phyloP scores from a whole-genome alignment of 805 yeast species.

The Danielozyma ontarioensis region DNA sequence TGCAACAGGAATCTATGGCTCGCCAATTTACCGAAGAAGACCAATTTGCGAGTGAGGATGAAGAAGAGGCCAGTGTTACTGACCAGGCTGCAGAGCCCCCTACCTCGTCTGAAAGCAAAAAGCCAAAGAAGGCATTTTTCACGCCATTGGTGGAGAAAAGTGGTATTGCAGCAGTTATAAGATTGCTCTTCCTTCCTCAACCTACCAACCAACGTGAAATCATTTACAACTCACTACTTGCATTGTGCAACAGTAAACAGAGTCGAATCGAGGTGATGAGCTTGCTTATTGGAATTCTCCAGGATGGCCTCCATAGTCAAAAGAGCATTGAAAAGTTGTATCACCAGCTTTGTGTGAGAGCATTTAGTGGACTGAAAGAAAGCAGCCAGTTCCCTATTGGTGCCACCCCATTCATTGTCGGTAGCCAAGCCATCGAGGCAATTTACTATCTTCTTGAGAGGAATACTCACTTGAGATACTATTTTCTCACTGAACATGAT shows the following conservation, averaged over 20 bases:
- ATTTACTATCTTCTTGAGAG: conserved; percentile 65
- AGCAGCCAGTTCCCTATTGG: conserved; percentile 46
- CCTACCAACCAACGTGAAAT: conserved; percentile 56
- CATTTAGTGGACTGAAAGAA: conserved; percentile 20
- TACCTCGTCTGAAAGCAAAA: conserved; percentile 8
- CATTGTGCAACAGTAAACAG: conserved; percentile 70
- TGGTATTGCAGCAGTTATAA: conserved; percentile 69
- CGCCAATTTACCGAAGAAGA: conserved; percentile 28
- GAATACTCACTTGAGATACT: conserved; percentile 63
- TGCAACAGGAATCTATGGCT: conserved; percentile 51
- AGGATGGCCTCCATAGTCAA: conserved; percentile 67
- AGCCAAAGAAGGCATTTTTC: conserved; percentile 38
- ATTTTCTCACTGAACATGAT: conserved; percentile 73
- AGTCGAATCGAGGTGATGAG: conserved; percentile 72
- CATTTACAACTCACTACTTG: conserved; percentile 60
- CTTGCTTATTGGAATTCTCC: conserved; percentile 59
- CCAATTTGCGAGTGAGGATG: conserved; percentile 8
- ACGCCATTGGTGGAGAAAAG: conserved; percentile 69
- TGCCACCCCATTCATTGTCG: conserved; percentile 64
- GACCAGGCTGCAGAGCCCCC: conserved; percentile 2
- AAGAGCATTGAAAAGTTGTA: conserved; percentile 59
- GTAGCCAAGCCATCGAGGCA: conserved; percentile 73
- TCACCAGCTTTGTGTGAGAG: conserved; percentile 48
- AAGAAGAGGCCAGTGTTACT: conserved; percentile 4
- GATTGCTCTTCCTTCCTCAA: conserved; percentile 71